Conservation (phyloP, 768 basidiomycete genomes). For the Boletales sp. region DNA sequence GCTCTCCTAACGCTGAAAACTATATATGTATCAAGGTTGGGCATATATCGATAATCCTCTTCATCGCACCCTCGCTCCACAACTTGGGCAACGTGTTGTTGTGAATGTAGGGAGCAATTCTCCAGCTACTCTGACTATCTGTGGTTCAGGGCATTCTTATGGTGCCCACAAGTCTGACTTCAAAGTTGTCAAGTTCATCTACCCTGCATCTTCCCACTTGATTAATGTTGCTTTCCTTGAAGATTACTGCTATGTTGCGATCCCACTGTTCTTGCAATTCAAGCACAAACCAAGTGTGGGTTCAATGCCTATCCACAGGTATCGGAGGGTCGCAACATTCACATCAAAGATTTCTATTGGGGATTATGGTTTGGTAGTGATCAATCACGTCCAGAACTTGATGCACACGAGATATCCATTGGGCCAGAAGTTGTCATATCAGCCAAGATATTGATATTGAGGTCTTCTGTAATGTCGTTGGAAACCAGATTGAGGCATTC, state of each 20-base stretch:
- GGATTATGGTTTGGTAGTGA: constrained; percentile 94
- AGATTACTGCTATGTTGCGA: constrained; percentile 69
- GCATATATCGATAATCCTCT: constrained; percentile 88
- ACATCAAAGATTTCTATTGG: constrained; percentile 99
- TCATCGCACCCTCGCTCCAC: constrained; percentile 80
- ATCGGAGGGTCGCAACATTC: constrained; percentile 73
- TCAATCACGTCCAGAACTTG: constrained; percentile 70
- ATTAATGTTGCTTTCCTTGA: constrained; percentile 80
- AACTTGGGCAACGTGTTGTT: constrained; percentile 75
- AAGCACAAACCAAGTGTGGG: constrained; percentile 84
- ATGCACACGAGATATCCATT: constrained; percentile 76
- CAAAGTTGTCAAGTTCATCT: constrained; percentile 79
- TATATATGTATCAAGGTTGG: constrained; percentile 83
- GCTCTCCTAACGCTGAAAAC: constrained; percentile 79
- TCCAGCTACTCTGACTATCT: constrained; percentile 61
- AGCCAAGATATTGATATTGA: constrained; percentile 73
- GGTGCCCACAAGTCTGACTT: constrained; percentile 70
- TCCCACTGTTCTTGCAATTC: constrained; percentile 83
- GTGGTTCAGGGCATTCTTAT: constrained; percentile 76
- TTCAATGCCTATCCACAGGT: constrained; percentile 89
- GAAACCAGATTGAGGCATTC: constrained; percentile 90
- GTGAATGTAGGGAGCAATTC: constrained; percentile 44
- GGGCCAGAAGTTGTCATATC: constrained; percentile 85
- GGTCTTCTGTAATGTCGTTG: constrained; percentile 88
- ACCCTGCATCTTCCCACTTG: constrained; percentile 43